Evolutionary conservation across 2,329 filamentous ascomycete species (phyloP).

Genomic region (Penicillium sp.): DNA sequence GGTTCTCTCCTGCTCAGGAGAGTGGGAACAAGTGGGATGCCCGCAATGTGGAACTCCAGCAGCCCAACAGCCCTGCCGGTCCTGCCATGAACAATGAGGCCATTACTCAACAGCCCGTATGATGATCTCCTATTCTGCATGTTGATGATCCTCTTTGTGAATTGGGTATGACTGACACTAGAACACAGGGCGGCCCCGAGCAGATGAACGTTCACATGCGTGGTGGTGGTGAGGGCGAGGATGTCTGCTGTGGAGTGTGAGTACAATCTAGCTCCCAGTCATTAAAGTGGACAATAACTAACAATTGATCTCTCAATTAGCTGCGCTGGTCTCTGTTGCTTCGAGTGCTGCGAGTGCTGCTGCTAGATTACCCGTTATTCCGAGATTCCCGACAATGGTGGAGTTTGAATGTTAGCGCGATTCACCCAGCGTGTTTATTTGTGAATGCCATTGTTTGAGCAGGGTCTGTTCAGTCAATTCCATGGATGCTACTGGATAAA

Average conservation of each 20-base stretch:
- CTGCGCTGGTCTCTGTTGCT: conserved; percentile 24
- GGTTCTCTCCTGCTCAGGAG: conserved; percentile 17
- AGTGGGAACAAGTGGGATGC: conserved; percentile 21
- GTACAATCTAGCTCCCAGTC: not conserved
- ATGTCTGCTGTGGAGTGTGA: conserved; percentile 25
- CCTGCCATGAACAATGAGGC: conserved; percentile 19
- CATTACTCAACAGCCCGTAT: conserved; percentile 22
- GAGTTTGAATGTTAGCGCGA: not conserved
- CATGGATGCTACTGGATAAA: not conserved
- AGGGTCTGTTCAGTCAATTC: not conserved
- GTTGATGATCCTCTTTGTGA: not conserved
- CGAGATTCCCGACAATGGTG: not conserved
- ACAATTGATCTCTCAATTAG: conserved; percentile 7
- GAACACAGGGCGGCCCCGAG: conserved; percentile 12
- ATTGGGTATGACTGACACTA: not conserved
- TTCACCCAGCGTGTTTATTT: not conserved
- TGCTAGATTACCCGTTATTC: not conserved
- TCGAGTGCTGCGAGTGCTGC: conserved; percentile 17
- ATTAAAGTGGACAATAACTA: not conserved
- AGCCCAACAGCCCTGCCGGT: conserved; percentile 17
- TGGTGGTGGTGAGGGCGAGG: conserved; percentile 24
- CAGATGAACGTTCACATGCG: conserved; percentile 22
- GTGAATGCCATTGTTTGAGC: not conserved
- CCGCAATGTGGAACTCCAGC: conserved; percentile 21
- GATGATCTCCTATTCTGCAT: not conserved